Evolutionary conservation across 345 rosid species (phyloP).

Genomic region (Salix suchowensis): DNA sequence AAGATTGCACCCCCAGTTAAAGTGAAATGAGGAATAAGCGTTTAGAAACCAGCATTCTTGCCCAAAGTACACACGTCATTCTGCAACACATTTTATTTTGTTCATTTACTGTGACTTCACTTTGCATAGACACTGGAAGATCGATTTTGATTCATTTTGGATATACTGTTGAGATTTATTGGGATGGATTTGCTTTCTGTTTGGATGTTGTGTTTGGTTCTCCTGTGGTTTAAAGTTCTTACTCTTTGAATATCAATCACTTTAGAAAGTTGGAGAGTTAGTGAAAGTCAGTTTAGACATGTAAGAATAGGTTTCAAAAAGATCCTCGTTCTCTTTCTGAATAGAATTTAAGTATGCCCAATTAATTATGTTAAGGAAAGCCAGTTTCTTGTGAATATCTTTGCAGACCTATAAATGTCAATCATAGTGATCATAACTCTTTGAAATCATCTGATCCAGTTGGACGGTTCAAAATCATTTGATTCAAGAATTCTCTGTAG

Average conservation of each 20-base stretch:
- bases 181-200: neutral
- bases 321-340: neutral
- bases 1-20: conserved; percentile 18
- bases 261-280: neutral
- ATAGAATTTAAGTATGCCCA: neutral
- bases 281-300: neutral
- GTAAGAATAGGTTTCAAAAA: neutral
- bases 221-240: neutral
- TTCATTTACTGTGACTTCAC: neutral
- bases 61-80: neutral
- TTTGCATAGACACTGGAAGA: neutral
- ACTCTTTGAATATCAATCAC: neutral
- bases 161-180: neutral
- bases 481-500: neutral
- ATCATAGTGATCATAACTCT: neutral
- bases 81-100: neutral
- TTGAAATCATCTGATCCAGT: neutral
- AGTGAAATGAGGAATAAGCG: neutral
- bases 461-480: neutral
- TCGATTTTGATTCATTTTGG: neutral
- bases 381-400: neutral
- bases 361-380: neutral
- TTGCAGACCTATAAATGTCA: neutral
- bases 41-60: conserved; percentile 4
- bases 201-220: neutral